Percentiles rank a stretch among this genome's conserved stretches.
These are phyloP conservation scores for Trametes coccinea DNA, from an alignment of 768 basidiomycete species.

Conservation along the genomic window DNA sequence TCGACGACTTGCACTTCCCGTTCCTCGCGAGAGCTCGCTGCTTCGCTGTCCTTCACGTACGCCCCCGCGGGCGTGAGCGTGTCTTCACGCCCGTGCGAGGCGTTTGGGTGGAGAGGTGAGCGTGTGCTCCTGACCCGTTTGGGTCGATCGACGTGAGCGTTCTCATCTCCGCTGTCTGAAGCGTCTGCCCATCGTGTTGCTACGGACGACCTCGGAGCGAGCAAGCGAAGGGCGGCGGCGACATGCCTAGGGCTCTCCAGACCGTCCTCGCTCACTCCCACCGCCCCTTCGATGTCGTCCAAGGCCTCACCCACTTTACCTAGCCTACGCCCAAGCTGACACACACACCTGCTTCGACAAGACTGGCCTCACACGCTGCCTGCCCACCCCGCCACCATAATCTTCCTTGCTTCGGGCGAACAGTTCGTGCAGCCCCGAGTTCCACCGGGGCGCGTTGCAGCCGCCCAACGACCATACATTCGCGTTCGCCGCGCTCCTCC, in stretches of 20 bases:
- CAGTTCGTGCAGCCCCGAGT: too few relatives aligned
- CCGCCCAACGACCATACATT: too few relatives aligned
- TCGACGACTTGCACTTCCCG: neutral
- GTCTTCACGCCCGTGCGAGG: neutral
- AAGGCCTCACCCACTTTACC: neutral
- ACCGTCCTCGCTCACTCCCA: neutral
- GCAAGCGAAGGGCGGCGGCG: neutral
- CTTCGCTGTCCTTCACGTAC: neutral
- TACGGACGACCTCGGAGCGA: neutral
- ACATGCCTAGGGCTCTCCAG: slow-evolving; percentile 7
- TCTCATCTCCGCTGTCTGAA: too few relatives aligned
- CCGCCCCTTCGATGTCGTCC: neutral
- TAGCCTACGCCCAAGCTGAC: neutral
- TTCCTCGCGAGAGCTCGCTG: neutral
- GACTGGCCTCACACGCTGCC: too few relatives aligned
- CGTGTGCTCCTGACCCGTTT: neutral
- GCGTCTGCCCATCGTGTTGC: neutral
- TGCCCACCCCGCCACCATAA: too few relatives aligned
- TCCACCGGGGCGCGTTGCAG: too few relatives aligned
- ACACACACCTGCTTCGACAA: too few relatives aligned
- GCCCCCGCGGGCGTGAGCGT: neutral
- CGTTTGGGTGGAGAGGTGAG: neutral
- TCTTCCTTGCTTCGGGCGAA: too few relatives aligned
- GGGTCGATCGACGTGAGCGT: neutral
- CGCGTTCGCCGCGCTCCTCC: neutral